phyloP scores from a whole-genome alignment of 192 early-diverging fungal genomes.

The Jimgerdemannia lactiflua region DNA sequence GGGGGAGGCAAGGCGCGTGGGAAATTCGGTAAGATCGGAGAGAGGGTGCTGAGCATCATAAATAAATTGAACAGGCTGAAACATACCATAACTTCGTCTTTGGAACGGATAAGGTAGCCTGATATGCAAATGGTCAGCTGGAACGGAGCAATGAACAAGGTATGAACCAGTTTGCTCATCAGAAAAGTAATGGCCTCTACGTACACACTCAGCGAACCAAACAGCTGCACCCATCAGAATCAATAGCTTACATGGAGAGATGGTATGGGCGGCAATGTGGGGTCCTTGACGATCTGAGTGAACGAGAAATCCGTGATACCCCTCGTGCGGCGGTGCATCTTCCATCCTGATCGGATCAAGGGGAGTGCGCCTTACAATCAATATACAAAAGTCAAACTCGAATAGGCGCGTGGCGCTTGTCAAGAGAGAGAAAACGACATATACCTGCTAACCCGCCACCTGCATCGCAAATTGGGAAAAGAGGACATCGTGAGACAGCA shows the following conservation, averaged over 20 bases:
- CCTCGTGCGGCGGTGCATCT: slow-evolving; percentile 34
- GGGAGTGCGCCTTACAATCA: not conserved
- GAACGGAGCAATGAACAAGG: not conserved
- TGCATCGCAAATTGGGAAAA: slow-evolving; percentile 8
- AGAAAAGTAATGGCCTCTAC: no score
- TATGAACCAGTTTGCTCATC: not conserved
- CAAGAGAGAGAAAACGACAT: slow-evolving; percentile 4
- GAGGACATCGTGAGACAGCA: no score
- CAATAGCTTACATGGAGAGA: slow-evolving; percentile 39
- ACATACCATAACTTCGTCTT: slow-evolving; percentile 25
- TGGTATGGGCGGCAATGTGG: slow-evolving; percentile 49
- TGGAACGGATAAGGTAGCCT: slow-evolving; percentile 48
- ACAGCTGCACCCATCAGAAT: not conserved
- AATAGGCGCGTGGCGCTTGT: slow-evolving; percentile 21
- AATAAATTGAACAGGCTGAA: no score
- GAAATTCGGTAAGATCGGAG: not conserved
- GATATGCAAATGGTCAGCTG: slow-evolving; percentile 54
- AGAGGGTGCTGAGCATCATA: no score
- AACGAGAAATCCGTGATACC: slow-evolving; percentile 48
- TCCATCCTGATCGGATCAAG: slow-evolving; percentile 18
- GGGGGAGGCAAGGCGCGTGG: no score
- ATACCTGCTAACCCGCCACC: slow-evolving; percentile 54
- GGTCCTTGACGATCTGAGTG: slow-evolving; percentile 41
- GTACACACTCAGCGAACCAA: no score
- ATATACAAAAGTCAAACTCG: not conserved